Evolutionary conservation across 208 protist species (phyloP).

Genomic region (Acanthamoeba quina): DNA sequence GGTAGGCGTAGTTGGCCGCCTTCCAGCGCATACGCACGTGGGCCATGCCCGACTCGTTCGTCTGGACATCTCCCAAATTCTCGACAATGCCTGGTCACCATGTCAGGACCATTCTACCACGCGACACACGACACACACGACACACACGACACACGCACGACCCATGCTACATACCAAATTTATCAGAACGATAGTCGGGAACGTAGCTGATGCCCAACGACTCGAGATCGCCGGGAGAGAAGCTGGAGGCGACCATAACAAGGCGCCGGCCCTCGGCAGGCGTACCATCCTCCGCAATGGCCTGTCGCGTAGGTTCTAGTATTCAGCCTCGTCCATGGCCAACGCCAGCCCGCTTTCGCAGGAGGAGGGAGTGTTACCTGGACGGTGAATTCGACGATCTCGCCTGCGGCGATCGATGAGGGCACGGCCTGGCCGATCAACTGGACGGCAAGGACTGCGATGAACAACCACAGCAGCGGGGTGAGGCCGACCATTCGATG

Average conservation of each 20-base stretch:
- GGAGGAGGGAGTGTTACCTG: not conserved
- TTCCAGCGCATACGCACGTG: not conserved
- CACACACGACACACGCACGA: too few relatives aligned
- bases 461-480: not conserved
- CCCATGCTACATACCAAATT: not conserved
- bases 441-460: not conserved
- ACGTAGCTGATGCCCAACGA: slow-evolving; percentile 12
- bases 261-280: not conserved
- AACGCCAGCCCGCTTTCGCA: not conserved
- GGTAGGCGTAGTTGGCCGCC: slow-evolving; percentile 39
- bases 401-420: not conserved
- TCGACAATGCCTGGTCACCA: slow-evolving; percentile 5
- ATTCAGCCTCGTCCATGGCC: not conserved
- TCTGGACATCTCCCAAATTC: not conserved
- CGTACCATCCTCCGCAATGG: not conserved
- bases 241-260: not conserved
- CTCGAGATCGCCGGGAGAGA: not conserved
- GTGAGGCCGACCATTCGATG: not conserved
- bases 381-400: not conserved
- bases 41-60: not conserved
- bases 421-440: not conserved
- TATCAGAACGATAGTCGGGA: slow-evolving; percentile 19
- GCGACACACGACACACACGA: not conserved
- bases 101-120: not conserved
- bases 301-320: not conserved